Evolutionary conservation across 805 yeast genomes (phyloP).

Genomic region (Debaryomyces hansenii): DNA sequence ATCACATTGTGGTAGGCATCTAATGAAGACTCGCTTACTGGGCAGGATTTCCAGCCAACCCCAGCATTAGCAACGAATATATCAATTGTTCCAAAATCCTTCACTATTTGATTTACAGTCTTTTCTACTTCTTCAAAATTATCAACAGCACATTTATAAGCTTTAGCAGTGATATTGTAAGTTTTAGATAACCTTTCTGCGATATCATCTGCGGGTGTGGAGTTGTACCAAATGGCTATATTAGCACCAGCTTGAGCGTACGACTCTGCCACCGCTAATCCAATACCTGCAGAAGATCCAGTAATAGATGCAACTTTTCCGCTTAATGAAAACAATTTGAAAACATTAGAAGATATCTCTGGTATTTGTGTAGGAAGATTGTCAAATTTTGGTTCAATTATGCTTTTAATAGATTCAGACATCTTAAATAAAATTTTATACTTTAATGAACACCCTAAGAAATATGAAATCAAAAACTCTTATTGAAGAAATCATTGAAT

Average conservation of each 20-base stretch:
- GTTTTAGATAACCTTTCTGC: slow-evolving; percentile 50
- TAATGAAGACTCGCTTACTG: slow-evolving; percentile 20
- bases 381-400: not conserved
- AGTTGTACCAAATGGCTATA: slow-evolving; percentile 32
- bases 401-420: not conserved
- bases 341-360: too few relatives aligned
- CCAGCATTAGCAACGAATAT: slow-evolving; percentile 30
- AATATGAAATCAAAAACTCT: too few relatives aligned
- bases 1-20: slow-evolving; percentile 20
- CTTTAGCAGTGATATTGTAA: slow-evolving; percentile 48
- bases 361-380: too few relatives aligned
- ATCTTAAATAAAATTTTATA: not conserved
- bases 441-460: too few relatives aligned
- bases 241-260: slow-evolving; percentile 19
- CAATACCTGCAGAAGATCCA: slow-evolving; percentile 21
- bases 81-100: slow-evolving; percentile 29
- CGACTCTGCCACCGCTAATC: slow-evolving; percentile 17
- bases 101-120: slow-evolving; percentile 16
- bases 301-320: slow-evolving; percentile 20
- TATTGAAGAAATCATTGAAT: too few relatives aligned
- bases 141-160: slow-evolving; percentile 25
- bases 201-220: slow-evolving; percentile 49
- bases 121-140: slow-evolving; percentile 20
- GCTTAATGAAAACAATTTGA: slow-evolving; percentile 2
- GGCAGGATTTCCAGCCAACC: slow-evolving; percentile 29